Evolutionary conservation across 805 yeast genomes (phyloP).

Genomic region (Candida orba): DNA sequence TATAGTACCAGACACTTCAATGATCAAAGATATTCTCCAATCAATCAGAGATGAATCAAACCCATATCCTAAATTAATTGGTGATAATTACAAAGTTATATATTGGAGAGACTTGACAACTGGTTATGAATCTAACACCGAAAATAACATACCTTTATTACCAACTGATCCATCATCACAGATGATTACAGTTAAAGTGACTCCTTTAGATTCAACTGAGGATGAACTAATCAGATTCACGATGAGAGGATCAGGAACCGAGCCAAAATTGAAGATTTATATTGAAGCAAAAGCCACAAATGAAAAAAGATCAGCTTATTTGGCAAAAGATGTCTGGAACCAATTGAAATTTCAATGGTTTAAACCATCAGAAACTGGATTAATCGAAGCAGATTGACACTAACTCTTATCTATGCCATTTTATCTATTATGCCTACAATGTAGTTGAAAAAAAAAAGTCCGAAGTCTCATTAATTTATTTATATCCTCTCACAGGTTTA

Average conservation of each 20-base stretch:
- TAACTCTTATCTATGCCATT: too few species aligned
- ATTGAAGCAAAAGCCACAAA: constrained; percentile 62
- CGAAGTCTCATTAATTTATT: too few species aligned
- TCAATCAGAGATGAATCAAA: constrained; percentile 33
- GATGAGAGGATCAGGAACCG: constrained; percentile 93
- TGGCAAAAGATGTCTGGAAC: constrained; percentile 67
- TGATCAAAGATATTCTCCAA: constrained; percentile 49
- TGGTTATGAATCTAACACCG: constrained; percentile 71
- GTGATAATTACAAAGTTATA: constrained; percentile 41
- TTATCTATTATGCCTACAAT: too few species aligned
- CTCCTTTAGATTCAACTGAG: constrained; percentile 8
- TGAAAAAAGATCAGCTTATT: constrained; percentile 37
- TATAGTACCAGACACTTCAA: constrained; percentile 44
- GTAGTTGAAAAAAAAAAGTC: too few species aligned
- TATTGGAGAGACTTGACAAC: constrained; percentile 79
- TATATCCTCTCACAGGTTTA: not conserved
- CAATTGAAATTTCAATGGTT: constrained; percentile 59
- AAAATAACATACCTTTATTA: constrained; percentile 48
- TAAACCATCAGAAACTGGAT: constrained; percentile 45
- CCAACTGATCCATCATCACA: constrained; percentile 73
- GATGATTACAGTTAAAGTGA: constrained; percentile 70
- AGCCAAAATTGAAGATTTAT: constrained; percentile 88
- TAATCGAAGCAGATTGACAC: constrained; percentile 1
- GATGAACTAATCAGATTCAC: constrained; percentile 60
- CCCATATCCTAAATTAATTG: constrained; percentile 43